Evolutionary conservation across 805 yeast species (phyloP).

Genomic region (Nakazawaea wyomingensis): DNA sequence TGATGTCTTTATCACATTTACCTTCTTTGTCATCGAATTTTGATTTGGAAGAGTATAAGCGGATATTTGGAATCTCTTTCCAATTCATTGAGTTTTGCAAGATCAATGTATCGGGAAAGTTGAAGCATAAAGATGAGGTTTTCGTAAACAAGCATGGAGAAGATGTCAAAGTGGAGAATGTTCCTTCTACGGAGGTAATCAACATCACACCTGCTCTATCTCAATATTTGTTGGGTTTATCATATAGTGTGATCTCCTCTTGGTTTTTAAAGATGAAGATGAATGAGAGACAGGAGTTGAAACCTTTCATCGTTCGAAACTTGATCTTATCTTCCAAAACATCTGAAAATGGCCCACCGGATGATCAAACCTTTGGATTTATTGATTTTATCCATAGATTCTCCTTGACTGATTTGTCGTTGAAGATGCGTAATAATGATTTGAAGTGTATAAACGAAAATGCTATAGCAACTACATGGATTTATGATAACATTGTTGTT

Average conservation of each 20-base stretch:
- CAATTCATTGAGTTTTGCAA: conserved; percentile 59
- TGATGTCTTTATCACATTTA: conserved; percentile 58
- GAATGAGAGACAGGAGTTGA: conserved; percentile 51
- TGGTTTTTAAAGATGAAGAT: conserved; percentile 68
- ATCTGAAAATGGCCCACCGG: conserved; percentile 24
- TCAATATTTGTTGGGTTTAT: conserved; percentile 55
- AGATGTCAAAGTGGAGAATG: conserved; percentile 46
- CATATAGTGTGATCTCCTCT: conserved; percentile 61
- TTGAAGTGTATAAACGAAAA: conserved; percentile 14
- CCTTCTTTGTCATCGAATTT: conserved; percentile 67
- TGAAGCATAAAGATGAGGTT: conserved; percentile 38
- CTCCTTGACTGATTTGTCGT: conserved; percentile 57
- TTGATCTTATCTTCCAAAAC: conserved; percentile 33
- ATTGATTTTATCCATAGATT: conserved; percentile 66
- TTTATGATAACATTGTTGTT: neutral
- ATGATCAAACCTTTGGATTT: conserved; percentile 55
- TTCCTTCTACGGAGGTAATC: conserved; percentile 46
- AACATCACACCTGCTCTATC: conserved; percentile 47
- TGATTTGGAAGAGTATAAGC: conserved; percentile 68
- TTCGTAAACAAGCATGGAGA: conserved; percentile 32
- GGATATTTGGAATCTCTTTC: conserved; percentile 81
- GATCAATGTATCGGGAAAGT: conserved; percentile 15
- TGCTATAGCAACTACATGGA: neutral
- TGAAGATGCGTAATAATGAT: conserved; percentile 29
- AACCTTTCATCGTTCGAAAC: conserved; percentile 59